Percentiles rank a stretch among this genome's conserved stretches.
These are phyloP conservation scores for Amoebophrya sp. DNA, from an alignment of 169 alveolate species.

Conservation along the genomic window DNA sequence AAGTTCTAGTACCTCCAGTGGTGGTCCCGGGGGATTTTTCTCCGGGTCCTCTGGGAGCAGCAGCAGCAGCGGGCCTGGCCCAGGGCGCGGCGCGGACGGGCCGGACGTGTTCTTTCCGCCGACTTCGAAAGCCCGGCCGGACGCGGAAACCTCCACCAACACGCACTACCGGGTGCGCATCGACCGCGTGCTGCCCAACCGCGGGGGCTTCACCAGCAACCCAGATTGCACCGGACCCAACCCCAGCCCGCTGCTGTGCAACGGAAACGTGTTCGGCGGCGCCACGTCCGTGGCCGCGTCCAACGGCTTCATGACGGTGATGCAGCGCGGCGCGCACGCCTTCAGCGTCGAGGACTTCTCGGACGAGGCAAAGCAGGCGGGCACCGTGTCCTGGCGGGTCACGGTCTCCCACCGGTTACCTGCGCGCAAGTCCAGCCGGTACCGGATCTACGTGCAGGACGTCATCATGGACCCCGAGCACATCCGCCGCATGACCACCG, in stretches of 20 bases:
- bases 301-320: not conserved
- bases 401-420: not conserved
- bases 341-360: not conserved
- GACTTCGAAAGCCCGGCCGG: not conserved
- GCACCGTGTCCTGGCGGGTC: not conserved
- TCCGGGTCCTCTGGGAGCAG: too few relatives aligned
- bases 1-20: too few relatives aligned
- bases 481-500: not conserved
- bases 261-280: too few relatives aligned
- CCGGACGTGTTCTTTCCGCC: constrained; percentile 13
- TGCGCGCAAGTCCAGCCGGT: not conserved
- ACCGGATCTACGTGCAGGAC: constrained; percentile 18
- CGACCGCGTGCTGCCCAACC: not conserved
- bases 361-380: not conserved
- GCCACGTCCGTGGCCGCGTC: not conserved
- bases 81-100: not conserved
- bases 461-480: not conserved
- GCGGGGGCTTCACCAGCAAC: too few relatives aligned
- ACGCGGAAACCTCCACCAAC: not conserved
- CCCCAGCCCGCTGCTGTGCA: too few relatives aligned
- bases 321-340: constrained; percentile 9
- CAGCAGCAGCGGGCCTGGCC: too few relatives aligned
- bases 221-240: too few relatives aligned
- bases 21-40: too few relatives aligned
- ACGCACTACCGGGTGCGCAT: constrained; percentile 20